Base-by-base conservation (phyloP, 192 early-diverging fungal species). In the Podila minutissima region DNA sequence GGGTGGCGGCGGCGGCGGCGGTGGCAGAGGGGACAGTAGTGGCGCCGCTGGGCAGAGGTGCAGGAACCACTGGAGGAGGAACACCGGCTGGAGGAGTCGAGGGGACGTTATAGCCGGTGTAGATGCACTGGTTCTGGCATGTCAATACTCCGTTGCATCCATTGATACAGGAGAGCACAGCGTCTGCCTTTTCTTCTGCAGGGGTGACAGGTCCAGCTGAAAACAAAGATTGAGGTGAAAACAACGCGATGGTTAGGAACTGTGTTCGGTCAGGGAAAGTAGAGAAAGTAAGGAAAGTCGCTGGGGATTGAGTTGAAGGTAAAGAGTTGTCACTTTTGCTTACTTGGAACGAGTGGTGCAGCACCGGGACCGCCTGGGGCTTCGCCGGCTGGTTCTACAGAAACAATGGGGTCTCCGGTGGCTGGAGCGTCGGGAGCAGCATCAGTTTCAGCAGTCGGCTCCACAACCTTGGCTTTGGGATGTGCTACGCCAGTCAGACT, bases 141-240 rank as follows among this genome's bases (percentile, higher is more conserved):
- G 2, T 58, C 3, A 28, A 29, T 0, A 7, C 35, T n/a, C 35
- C 64, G 38, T 32, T 20, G 26, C 75, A 78, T 12, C 28, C 49
- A 0, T 35, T 38, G 33, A 78, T 50, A 33, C 75, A 78, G 0
- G 19, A n/a, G 49, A 78, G 38, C 1, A 53, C 65, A 8, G 69
- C 11, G 29, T 78, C 75, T 10, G 69, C 69, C 48, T 60, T 71
- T 57, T 71, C 59, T 33, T 78, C 75, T 0, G 63, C 69, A 29
- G 58, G 17, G 17, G 75, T 67, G 12, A 5, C 60, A 12, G 69
- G 50, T 55, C 69, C 75, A 49, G 65, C 75, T 78, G 15, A 17
- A 15, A 46, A 46, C 15, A 17, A 46, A 17, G 0, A 38, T 12
- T 12, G 5, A 59, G 20, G 5, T 26, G 22, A 48, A 58, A 62